These are phyloP conservation scores for Elongisporangium prolatum DNA, from an alignment of 352 stramenopile genomes.

Conservation along the genomic window DNA sequence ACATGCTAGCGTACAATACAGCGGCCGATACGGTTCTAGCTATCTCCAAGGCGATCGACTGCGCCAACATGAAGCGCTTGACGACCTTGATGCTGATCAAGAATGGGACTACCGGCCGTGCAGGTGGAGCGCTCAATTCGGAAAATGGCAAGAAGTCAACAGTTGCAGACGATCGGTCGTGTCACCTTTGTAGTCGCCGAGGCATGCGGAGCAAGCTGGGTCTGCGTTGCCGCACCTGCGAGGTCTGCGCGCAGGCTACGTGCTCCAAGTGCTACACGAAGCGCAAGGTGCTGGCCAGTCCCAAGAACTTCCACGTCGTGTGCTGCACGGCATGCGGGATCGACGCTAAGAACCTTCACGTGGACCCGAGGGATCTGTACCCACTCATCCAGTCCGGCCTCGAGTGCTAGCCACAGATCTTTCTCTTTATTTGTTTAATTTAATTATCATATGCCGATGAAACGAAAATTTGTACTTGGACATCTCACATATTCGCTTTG, in stretches of 20 bases:
- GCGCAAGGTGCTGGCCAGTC: slow-evolving; percentile 27
- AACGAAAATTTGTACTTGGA: background rate
- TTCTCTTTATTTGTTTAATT: background rate
- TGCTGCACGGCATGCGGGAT: slow-evolving; percentile 55
- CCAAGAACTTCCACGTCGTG: slow-evolving; percentile 25
- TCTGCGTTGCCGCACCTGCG: slow-evolving; percentile 25
- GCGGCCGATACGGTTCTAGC: slow-evolving; percentile 34
- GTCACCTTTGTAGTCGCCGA: slow-evolving; percentile 11
- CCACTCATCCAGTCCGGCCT: slow-evolving; percentile 13
- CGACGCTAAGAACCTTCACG: slow-evolving; percentile 22
- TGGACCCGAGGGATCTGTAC: slow-evolving; percentile 42
- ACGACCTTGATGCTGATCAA: slow-evolving; percentile 23
- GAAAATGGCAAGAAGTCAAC: slow-evolving; percentile 10
- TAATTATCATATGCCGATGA: background rate
- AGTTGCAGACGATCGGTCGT: background rate
- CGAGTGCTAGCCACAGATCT: background rate
- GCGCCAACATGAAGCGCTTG: slow-evolving; percentile 38
- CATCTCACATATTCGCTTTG: background rate
- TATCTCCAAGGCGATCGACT: slow-evolving; percentile 23
- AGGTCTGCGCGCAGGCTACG: slow-evolving; percentile 26
- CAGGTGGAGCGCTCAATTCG: background rate
- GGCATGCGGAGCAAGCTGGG: slow-evolving; percentile 19
- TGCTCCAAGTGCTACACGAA: slow-evolving; percentile 55
- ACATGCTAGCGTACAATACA: slow-evolving; percentile 39
- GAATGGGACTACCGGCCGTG: background rate